phyloP scores from a whole-genome alignment of 208 protist genomes.

The Acanthamoeba royreba region DNA sequence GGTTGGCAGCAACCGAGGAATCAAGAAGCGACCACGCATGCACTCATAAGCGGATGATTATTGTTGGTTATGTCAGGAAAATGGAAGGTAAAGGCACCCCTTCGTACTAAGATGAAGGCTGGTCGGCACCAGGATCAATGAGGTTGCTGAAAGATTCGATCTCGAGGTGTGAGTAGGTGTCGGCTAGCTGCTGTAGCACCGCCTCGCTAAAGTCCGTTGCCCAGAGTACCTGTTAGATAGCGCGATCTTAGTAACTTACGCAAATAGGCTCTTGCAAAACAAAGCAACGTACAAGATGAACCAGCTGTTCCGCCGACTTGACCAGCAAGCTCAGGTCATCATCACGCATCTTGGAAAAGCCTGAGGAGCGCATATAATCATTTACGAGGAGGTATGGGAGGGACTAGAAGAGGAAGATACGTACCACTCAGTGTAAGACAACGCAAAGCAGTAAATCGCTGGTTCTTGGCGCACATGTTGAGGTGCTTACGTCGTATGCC shows the following conservation, averaged over 20 bases:
- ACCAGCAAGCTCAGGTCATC: neutral
- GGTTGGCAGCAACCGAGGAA: no score
- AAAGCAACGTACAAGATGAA: neutral
- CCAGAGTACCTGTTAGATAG: neutral
- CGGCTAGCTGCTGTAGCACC: neutral
- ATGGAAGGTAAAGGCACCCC: no score
- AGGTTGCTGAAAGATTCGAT: neutral
- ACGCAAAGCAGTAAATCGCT: neutral
- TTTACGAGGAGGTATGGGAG: neutral
- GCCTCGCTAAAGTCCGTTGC: neutral
- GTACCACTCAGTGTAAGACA: neutral
- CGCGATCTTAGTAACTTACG: neutral
- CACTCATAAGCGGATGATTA: no score
- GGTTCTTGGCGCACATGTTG: neutral
- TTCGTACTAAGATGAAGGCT: no score
- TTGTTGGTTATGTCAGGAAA: no score
- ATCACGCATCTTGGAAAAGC: neutral
- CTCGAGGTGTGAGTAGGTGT: neutral
- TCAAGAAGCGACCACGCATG: no score
- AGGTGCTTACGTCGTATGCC: neutral
- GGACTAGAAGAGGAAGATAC: neutral
- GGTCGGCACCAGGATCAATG: neutral
- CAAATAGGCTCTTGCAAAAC: neutral
- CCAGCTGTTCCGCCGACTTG: neutral
- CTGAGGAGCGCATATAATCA: neutral